These are phyloP conservation scores for Stephania japonica DNA, from an alignment of 164 flowering plant genomes.

Conservation along the genomic window DNA sequence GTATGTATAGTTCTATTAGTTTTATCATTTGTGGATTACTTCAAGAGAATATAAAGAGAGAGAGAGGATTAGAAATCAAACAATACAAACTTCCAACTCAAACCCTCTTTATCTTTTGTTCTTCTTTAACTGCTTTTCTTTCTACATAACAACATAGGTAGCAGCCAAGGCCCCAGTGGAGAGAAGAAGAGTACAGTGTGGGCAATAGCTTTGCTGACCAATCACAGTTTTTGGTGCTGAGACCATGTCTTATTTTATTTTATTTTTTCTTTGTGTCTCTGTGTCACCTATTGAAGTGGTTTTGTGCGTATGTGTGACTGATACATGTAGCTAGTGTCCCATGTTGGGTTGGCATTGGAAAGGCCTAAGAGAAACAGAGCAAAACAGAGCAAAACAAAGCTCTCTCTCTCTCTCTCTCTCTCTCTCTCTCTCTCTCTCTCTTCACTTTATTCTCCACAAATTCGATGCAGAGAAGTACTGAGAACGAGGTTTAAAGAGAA, in stretches of 20 bases:
- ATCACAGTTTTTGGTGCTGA: background rate
- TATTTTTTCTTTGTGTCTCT: background rate
- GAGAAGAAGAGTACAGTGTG: background rate
- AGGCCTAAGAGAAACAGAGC: conserved; percentile 11
- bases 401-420: conserved; percentile 1
- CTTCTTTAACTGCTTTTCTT: background rate
- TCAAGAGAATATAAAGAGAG: background rate
- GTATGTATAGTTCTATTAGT: too few species aligned
- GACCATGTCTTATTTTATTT: background rate
- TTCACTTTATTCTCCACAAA: conserved; percentile 88
- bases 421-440: conserved; percentile 12
- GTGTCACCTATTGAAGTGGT: background rate
- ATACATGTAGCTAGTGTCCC: conserved; percentile 13
- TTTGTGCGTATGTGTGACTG: conserved; percentile 11
- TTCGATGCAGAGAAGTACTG: conserved; percentile 57
- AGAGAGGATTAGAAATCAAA: too few species aligned
- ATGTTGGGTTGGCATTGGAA: conserved; percentile 39
- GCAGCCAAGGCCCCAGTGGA: background rate
- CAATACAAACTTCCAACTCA: background rate
- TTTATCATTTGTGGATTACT: too few species aligned
- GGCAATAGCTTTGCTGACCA: conserved; percentile 5
- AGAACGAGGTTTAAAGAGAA: conserved; percentile 50
- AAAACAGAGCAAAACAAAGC: conserved; percentile 12
- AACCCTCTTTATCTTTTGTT: background rate
- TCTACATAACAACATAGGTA: background rate